Base-by-base conservation (phyloP, 345 rosid species). In the Murraya koenigii region DNA sequence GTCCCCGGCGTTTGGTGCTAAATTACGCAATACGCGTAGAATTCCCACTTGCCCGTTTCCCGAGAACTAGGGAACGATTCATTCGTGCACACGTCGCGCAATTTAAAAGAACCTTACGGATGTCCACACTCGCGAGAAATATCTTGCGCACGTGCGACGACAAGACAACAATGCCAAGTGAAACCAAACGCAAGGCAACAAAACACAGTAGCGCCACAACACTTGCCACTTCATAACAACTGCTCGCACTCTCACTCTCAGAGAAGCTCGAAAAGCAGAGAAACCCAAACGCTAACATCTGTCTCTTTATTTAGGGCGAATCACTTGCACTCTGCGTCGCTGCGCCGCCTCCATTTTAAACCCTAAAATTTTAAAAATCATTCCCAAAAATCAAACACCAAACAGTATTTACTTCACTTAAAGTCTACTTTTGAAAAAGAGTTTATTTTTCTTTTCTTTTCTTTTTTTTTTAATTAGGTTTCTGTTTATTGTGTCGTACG, bases 111-210 rank as follows among this genome's bases (percentile, higher is more conserved):
- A 36, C 66, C 25, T 17, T 7, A 30, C 14, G 22, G 23, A 22
- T 49, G 32, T 71, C 26, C 36, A 30, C 75, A 71, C n/a, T n/a
- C 9, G 13, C 11, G 20, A 19, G 65, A 38, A 72, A 14, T 71
- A 55, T 55, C 74, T 20, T 5, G 30, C 49, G 44, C 75, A 71
- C 75, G 75, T 55, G 47, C 63, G 47, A 71, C 44, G 41, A 20
- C 28, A 38, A 20, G 1, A 35, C 22, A 5, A 58, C 8, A 72
- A 0, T n/a, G 68, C 3, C 10, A 3, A 33, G 14, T 1, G 25
- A 64, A 33, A 20, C 2, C 7, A 36, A 36, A 11, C 17, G 22
- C 0, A 26, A 44, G 13, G 10, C 9, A 41, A 41, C 47, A 41
- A 1, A 41, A 10, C 8, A 41, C 0, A 11, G 49, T 44, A 44